These are phyloP conservation scores for Phytophthora pisi DNA, from an alignment of 352 stramenopile species.

Conservation along the genomic window DNA sequence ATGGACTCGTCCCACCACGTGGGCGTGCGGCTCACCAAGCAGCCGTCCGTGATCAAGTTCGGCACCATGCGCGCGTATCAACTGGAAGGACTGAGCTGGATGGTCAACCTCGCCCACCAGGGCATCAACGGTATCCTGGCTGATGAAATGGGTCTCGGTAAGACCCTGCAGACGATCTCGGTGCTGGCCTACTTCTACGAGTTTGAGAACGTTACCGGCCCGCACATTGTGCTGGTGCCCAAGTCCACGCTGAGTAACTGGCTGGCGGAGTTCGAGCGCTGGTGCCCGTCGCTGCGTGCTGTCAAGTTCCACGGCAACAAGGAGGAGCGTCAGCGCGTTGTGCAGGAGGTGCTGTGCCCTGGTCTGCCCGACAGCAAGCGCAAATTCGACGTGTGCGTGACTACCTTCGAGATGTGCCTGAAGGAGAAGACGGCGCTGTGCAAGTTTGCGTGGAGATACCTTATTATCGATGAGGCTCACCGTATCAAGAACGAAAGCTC, in stretches of 20 bases:
- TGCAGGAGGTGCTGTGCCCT: slow-evolving; percentile 90
- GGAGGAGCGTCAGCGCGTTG: slow-evolving; percentile 83
- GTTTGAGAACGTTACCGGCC: slow-evolving; percentile 86
- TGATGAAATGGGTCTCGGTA: slow-evolving; percentile 98
- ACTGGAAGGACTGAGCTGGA: slow-evolving; percentile 98
- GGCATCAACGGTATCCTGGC: slow-evolving; percentile 98
- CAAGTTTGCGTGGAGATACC: slow-evolving; percentile 91
- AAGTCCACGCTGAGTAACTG: slow-evolving; percentile 95
- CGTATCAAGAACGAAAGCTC: slow-evolving; percentile 91
- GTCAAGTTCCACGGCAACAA: slow-evolving; percentile 95
- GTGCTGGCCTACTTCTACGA: slow-evolving; percentile 86
- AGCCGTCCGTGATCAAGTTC: slow-evolving; percentile 93
- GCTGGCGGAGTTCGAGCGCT: slow-evolving; percentile 93
- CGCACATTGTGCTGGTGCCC: slow-evolving; percentile 95
- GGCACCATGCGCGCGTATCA: slow-evolving; percentile 98
- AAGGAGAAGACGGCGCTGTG: slow-evolving; percentile 90
- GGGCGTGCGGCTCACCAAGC: slow-evolving; percentile 91
- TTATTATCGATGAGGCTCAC: slow-evolving; percentile 89
- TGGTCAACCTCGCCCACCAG: slow-evolving; percentile 98
- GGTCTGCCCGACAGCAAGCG: slow-evolving; percentile 90
- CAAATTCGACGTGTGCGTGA: slow-evolving; percentile 97
- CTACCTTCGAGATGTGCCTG: slow-evolving; percentile 97
- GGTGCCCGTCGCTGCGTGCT: slow-evolving; percentile 90
- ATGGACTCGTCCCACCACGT: slow-evolving; percentile 74
- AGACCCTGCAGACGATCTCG: slow-evolving; percentile 95